Percentiles rank a stretch among this genome's conserved stretches.
Evolutionary conservation across 78 protist genomes (phyloP).

Genomic region (Speleostelium caveatum): DNA sequence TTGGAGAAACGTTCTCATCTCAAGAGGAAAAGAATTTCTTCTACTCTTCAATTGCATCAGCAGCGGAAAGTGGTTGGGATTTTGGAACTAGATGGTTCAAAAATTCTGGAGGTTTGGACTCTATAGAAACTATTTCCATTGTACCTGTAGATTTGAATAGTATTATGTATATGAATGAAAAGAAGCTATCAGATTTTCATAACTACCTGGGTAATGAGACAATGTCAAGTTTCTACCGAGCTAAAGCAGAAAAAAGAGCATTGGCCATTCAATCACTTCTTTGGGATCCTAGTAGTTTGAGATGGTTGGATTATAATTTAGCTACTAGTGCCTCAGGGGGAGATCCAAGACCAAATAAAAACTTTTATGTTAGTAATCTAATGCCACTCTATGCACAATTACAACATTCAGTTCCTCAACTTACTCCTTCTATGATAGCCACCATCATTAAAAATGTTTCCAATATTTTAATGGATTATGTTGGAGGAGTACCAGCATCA

Average conservation of each 20-base stretch:
- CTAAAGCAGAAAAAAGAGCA: not conserved
- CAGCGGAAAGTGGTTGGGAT: slow-evolving; percentile 90
- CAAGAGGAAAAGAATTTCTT: not conserved
- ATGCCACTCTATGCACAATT: slow-evolving; percentile 69
- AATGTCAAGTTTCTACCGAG: not conserved
- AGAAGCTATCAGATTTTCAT: slow-evolving; percentile 19
- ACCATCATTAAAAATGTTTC: not conserved
- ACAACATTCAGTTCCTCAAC: not conserved
- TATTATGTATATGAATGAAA: slow-evolving; percentile 33
- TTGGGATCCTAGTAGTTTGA: not conserved
- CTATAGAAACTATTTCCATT: slow-evolving; percentile 24
- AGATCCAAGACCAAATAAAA: not conserved
- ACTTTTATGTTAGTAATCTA: slow-evolving; percentile 13
- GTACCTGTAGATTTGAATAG: slow-evolving; percentile 86
- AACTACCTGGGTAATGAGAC: not conserved
- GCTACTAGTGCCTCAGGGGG: not conserved
- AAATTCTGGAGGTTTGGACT: not conserved
- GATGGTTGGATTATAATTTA: slow-evolving; percentile 59
- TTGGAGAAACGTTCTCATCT: not conserved
- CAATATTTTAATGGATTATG: not conserved
- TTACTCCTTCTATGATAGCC: not conserved
- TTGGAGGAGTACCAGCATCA: slow-evolving; percentile 82
- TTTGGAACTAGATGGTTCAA: slow-evolving; percentile 77
- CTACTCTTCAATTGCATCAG: slow-evolving; percentile 48
- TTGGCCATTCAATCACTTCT: slow-evolving; percentile 37